A percentile compares a stretch with the other conserved stretches of the same genome.
Conservation (phyloP, 352 stramenopile genomes). For the Phytophthora vignae region DNA sequence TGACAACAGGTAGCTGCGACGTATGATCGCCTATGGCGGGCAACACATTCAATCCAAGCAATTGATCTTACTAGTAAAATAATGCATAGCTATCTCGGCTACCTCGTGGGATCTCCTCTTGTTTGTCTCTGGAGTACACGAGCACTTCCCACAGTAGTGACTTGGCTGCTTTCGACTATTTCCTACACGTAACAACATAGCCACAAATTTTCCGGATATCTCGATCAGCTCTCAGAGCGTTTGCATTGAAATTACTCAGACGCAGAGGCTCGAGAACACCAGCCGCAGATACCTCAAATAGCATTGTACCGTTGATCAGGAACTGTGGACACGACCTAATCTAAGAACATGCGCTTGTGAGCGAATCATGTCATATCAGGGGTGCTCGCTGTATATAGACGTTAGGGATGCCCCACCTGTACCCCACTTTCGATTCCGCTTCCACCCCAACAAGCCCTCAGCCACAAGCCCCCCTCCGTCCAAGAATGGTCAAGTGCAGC, state of each 20-base stretch:
- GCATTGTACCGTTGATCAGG: constrained; percentile 1
- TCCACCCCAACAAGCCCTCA: neutral
- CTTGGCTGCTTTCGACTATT: too few relatives aligned
- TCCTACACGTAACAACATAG: too few relatives aligned
- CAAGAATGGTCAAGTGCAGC: constrained; percentile 34
- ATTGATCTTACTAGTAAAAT: neutral
- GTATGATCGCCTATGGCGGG: neutral
- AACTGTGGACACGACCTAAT: constrained; percentile 8
- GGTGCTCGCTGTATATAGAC: neutral
- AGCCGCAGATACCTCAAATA: neutral
- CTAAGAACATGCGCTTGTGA: neutral
- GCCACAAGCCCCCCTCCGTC: too few relatives aligned
- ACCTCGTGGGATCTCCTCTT: too few relatives aligned
- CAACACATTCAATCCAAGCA: neutral
- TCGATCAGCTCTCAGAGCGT: too few relatives aligned
- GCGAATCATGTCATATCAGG: neutral
- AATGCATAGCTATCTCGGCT: too few relatives aligned
- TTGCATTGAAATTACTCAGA: neutral
- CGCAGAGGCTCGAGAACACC: neutral
- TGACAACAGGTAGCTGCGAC: neutral
- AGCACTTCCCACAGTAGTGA: too few relatives aligned
- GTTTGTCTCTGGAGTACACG: too few relatives aligned
- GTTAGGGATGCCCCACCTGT: neutral
- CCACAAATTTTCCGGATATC: too few relatives aligned
- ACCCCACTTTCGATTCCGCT: constrained; percentile 19